Evolutionary conservation across 345 rosid species (phyloP).

Genomic region (Firmiana major): DNA sequence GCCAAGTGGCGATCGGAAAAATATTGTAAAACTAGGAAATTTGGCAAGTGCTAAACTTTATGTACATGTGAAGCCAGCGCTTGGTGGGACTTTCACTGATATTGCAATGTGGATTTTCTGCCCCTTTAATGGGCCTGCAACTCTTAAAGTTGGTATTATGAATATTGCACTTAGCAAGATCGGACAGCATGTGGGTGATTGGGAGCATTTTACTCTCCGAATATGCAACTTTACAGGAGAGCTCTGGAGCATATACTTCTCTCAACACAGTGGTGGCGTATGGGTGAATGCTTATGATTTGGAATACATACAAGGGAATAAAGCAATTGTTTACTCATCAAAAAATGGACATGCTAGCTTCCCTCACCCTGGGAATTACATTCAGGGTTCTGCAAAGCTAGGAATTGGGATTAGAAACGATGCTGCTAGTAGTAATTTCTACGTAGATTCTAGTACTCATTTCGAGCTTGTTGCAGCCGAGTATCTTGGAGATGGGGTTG

Average conservation of each 20-base stretch:
- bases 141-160: conserved; percentile 54
- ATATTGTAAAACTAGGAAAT: conserved; percentile 50
- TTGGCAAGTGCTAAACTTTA: conserved; percentile 70
- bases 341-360: conserved; percentile 79
- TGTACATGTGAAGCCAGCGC: conserved; percentile 72
- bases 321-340: conserved; percentile 60
- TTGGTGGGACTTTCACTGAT: conserved; percentile 85
- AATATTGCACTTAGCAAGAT: conserved; percentile 45
- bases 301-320: conserved; percentile 61
- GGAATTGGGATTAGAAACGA: conserved; percentile 81
- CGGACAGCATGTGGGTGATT: conserved; percentile 90
- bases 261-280: conserved; percentile 87
- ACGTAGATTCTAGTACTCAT: conserved; percentile 52
- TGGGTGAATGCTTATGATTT: conserved; percentile 72
- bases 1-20: conserved; percentile 36
- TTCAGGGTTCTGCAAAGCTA: conserved; percentile 61
- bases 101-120: conserved; percentile 84
- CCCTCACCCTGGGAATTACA: conserved; percentile 60
- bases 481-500: conserved; percentile 50
- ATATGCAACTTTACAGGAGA: conserved; percentile 76
- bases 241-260: conserved; percentile 73
- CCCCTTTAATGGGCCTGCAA: conserved; percentile 89
- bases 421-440: conserved; percentile 41
- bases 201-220: conserved; percentile 94
- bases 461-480: conserved; percentile 75